Conservation (phyloP, 148 eudicot genomes). For the Arctostaphylos glauca region DNA sequence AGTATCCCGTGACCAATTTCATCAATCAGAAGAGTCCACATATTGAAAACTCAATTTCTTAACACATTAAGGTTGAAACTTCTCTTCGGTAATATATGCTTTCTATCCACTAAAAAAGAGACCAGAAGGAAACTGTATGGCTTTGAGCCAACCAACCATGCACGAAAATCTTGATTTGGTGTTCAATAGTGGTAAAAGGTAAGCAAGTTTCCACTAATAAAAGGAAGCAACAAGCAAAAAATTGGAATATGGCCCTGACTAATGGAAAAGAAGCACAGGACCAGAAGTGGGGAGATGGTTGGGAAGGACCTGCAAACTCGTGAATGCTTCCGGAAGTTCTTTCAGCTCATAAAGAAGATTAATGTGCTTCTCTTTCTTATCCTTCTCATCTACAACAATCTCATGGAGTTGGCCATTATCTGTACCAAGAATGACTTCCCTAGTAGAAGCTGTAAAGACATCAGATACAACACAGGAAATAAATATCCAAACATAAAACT, state of each 20-base stretch:
- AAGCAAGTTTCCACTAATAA: not conserved
- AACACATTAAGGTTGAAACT: not conserved
- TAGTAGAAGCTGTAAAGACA: slow-evolving; percentile 66
- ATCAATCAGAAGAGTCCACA: not conserved
- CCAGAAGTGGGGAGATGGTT: not conserved
- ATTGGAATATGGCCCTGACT: not conserved
- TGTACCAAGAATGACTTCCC: slow-evolving; percentile 91
- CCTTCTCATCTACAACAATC: slow-evolving; percentile 92
- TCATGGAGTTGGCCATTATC: slow-evolving; percentile 94
- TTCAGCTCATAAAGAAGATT: slow-evolving; percentile 79
- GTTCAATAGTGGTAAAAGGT: not conserved
- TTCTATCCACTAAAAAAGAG: not conserved
- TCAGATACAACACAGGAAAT: slow-evolving; percentile 4
- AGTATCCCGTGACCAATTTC: not conserved
- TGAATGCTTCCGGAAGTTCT: slow-evolving; percentile 90
- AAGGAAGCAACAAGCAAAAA: slow-evolving; percentile 8
- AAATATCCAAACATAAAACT: not conserved
- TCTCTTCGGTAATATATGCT: not conserved
- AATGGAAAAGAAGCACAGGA: slow-evolving; percentile 6
- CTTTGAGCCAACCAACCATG: not conserved
- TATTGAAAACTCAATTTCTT: not conserved
- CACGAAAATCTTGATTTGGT: not conserved
- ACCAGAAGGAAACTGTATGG: not conserved
- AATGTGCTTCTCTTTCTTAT: slow-evolving; percentile 88
- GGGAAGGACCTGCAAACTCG: slow-evolving; percentile 70